A percentile compares a stretch with the other conserved stretches of the same genome.
Evolutionary conservation across 805 yeast species (phyloP).

Genomic region (Candida anglica): DNA sequence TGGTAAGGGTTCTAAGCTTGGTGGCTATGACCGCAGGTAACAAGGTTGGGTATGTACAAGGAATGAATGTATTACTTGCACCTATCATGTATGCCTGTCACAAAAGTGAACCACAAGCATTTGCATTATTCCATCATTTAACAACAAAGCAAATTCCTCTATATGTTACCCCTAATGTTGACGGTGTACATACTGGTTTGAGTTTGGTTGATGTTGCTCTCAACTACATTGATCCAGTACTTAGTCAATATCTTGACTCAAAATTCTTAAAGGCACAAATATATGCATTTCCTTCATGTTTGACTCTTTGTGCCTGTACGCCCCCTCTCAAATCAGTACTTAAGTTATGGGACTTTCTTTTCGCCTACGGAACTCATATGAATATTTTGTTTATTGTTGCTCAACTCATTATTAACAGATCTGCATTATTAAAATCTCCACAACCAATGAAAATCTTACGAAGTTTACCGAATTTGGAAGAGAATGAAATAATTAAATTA

Average conservation of each 20-base stretch:
- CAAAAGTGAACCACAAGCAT: constrained; percentile 84
- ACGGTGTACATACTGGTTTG: constrained; percentile 78
- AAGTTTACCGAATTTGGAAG: constrained; percentile 67
- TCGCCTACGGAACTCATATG: constrained; percentile 89
- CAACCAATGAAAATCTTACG: constrained; percentile 76
- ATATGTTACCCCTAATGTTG: constrained; percentile 70
- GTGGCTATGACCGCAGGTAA: constrained; percentile 50
- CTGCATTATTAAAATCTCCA: constrained; percentile 50
- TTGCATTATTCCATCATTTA: constrained; percentile 60
- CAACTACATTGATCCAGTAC: constrained; percentile 66
- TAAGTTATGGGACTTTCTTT: constrained; percentile 82
- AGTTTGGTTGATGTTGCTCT: constrained; percentile 71
- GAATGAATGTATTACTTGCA: constrained; percentile 82
- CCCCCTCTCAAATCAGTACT: constrained; percentile 77
- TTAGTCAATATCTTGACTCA: constrained; percentile 54
- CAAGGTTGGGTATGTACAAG: constrained; percentile 71
- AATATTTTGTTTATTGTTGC: constrained; percentile 82
- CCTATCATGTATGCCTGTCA: constrained; percentile 70
- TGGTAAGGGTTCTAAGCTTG: constrained; percentile 69
- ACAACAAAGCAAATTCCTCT: constrained; percentile 67
- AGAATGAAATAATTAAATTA: constrained; percentile 70
- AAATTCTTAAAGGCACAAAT: constrained; percentile 77
- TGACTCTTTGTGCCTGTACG: constrained; percentile 84
- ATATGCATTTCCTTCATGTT: constrained; percentile 79
- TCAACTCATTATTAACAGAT: constrained; percentile 68